A percentile compares a stretch with the other conserved stretches of the same genome.
Evolutionary conservation across 345 rosid species (phyloP).

Genomic region (Lumnitzera racemosa): DNA sequence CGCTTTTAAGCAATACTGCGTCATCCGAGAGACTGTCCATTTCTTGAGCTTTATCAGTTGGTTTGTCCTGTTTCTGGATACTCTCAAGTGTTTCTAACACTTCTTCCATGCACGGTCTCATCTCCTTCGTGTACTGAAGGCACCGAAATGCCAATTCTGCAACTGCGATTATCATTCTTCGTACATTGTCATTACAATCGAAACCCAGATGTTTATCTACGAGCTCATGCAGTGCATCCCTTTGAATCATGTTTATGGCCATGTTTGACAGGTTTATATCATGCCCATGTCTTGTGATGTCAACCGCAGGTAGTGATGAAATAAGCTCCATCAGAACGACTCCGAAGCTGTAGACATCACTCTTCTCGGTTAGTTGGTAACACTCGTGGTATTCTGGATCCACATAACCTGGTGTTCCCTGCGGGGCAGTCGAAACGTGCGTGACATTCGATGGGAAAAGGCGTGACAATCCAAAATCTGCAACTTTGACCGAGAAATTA

Average conservation of each 20-base stretch:
- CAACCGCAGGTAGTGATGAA: conserved; percentile 86
- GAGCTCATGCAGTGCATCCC: conserved; percentile 48
- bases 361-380: conserved; percentile 76
- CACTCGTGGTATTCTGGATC: conserved; percentile 89
- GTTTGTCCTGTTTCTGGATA: conserved; percentile 26
- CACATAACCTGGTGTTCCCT: conserved; percentile 92
- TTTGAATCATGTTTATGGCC: conserved; percentile 76
- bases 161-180: conserved; percentile 47
- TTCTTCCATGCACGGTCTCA: conserved; percentile 64
- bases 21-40: conserved; percentile 25
- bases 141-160: conserved; percentile 87
- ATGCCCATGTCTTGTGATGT: conserved; percentile 66
- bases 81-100: conserved; percentile 37
- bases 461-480: conserved; percentile 87
- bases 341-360: conserved; percentile 79
- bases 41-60: conserved; percentile 15
- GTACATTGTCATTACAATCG: conserved; percentile 38
- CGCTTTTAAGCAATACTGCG: conserved; percentile 35
- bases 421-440: conserved; percentile 88
- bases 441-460: conserved; percentile 58
- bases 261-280: conserved; percentile 73
- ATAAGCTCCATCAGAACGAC: conserved; percentile 58
- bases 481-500: conserved; percentile 77
- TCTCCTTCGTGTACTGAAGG: conserved; percentile 55
- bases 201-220: conserved; percentile 69